phyloP scores from a whole-genome alignment of 1,284 basidiomycete genomes.

The Ganoderma multipileum region DNA sequence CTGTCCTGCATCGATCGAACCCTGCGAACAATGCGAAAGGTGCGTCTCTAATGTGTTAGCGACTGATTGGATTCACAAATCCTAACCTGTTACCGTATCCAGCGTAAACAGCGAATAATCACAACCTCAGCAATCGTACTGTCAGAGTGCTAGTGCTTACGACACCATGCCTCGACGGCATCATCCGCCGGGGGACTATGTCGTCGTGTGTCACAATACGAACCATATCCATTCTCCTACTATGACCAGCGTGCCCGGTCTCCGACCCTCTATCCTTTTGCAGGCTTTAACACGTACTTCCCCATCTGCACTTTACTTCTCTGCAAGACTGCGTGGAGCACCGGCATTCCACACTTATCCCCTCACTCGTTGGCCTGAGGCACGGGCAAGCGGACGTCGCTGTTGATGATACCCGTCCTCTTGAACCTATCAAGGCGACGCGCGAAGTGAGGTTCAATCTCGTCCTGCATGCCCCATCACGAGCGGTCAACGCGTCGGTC shows the following conservation, averaged over 20 bases:
- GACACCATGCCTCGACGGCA: too few species aligned
- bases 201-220: too few species aligned
- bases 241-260: too few species aligned
- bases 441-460: background rate
- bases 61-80: background rate
- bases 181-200: too few species aligned
- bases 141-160: too few species aligned
- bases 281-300: too few species aligned
- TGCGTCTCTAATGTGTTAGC: background rate
- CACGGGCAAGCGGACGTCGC: slow-evolving; percentile 6
- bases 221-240: too few species aligned
- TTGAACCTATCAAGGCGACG: slow-evolving; percentile 8
- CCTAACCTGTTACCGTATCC: background rate
- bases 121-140: background rate
- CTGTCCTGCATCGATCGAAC: background rate
- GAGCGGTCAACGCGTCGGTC: background rate
- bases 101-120: background rate
- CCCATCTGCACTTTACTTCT: background rate
- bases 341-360: background rate
- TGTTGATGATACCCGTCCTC: slow-evolving; percentile 16
- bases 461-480: background rate
- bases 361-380: slow-evolving; percentile 1
- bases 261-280: too few species aligned
- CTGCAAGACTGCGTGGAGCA: background rate
- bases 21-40: background rate